A percentile compares a stretch with the other conserved stretches of the same genome.
Evolutionary conservation across 2,329 filamentous ascomycete species (phyloP).

Genomic region (Paecilomyces sp.): DNA sequence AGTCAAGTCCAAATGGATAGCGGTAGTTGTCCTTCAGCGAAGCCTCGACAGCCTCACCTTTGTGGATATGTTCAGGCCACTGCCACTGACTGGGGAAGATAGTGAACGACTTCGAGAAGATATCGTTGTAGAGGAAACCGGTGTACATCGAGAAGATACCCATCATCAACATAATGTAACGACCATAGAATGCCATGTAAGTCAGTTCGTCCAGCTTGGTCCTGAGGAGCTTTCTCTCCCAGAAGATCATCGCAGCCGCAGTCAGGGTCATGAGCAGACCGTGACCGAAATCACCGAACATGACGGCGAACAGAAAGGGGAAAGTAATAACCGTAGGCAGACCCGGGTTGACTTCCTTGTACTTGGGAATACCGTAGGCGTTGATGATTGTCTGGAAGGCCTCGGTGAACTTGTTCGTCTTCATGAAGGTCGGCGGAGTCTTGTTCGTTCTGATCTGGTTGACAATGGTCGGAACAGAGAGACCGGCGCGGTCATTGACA

Average conservation of each 20-base stretch:
- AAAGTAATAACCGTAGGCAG: constrained; percentile 95
- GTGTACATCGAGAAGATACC: constrained; percentile 95
- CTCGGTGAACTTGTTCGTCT: constrained; percentile 97
- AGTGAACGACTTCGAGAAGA: constrained; percentile 88
- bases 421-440: constrained; percentile 93
- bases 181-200: constrained; percentile 97
- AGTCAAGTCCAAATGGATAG: constrained; percentile 93
- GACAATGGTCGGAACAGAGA: constrained; percentile 97
- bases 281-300: constrained; percentile 98
- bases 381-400: constrained; percentile 99
- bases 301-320: constrained; percentile 98
- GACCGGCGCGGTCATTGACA: constrained; percentile 88
- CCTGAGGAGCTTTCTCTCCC: constrained; percentile 70
- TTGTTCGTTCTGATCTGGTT: constrained; percentile 97
- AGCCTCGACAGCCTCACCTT: constrained; percentile 58
- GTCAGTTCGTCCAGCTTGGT: constrained; percentile 97
- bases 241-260: constrained; percentile 90
- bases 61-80: constrained; percentile 64
- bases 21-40: constrained; percentile 67
- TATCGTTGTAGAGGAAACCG: constrained; percentile 94
- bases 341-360: constrained; percentile 93
- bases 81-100: constrained; percentile 87
- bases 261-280: constrained; percentile 81
- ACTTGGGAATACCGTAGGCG: constrained; percentile 95
- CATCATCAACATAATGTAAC: constrained; percentile 99